A percentile compares a stretch with the other conserved stretches of the same genome.
These are phyloP conservation scores for Barnettozyma californica DNA, from an alignment of 805 yeast species.

Conservation along the genomic window DNA sequence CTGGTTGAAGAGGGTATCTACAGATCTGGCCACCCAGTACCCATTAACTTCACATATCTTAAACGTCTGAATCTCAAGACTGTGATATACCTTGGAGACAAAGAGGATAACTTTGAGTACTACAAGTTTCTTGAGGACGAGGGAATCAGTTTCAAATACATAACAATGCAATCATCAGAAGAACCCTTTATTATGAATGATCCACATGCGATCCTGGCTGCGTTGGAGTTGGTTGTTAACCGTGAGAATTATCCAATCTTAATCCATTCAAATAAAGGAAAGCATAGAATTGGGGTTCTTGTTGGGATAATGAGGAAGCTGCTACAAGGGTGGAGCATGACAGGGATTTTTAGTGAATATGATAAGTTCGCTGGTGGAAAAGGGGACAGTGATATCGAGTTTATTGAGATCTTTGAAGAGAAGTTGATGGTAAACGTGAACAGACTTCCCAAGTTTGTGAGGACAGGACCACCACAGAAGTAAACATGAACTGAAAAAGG, in stretches of 20 bases:
- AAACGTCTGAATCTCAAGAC: conserved; percentile 66
- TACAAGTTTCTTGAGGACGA: conserved; percentile 58
- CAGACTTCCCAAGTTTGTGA: conserved; percentile 61
- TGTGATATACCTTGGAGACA: conserved; percentile 80
- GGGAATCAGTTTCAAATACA: conserved; percentile 49
- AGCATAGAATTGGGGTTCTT: conserved; percentile 88
- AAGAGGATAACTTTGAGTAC: conserved; percentile 59
- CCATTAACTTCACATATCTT: conserved; percentile 75
- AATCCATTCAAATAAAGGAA: conserved; percentile 92
- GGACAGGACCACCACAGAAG: conserved; percentile 10
- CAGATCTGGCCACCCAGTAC: conserved; percentile 92
- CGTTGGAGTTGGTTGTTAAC: conserved; percentile 52
- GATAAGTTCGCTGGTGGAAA: conserved; percentile 90
- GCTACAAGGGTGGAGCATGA: conserved; percentile 88
- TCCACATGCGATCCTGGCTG: conserved; percentile 49
- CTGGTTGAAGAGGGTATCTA: conserved; percentile 84
- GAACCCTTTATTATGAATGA: conserved; percentile 65
- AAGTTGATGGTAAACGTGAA: conserved; percentile 41
- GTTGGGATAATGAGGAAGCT: conserved; percentile 87
- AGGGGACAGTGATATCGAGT: conserved; percentile 87
- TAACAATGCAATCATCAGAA: conserved; percentile 66
- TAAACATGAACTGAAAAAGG: no score
- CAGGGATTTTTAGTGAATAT: conserved; percentile 92
- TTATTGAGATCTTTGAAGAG: conserved; percentile 79
- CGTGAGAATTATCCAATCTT: conserved; percentile 78